Base-by-base conservation (phyloP, 1,284 basidiomycete genomes). In the Fomitopsis pinicola region DNA sequence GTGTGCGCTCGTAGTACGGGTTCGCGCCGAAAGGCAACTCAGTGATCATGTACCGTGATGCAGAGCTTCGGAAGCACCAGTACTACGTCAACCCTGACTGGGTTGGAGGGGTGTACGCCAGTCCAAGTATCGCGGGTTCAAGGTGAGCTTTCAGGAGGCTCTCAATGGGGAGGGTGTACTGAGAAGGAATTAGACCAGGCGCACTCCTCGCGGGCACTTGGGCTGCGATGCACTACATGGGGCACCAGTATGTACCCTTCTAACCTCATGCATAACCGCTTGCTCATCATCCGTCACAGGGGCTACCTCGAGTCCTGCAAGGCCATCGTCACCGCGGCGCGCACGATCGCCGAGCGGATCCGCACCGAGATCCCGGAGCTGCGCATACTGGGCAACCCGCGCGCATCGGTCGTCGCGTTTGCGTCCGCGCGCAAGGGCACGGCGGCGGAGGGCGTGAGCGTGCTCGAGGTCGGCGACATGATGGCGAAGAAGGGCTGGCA, bases 191-290 rank as follows among this genome's bases (percentile, higher is more conserved):
- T 17, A 92, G 96, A 50, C 94, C 96, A 0, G 97, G 97, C 9
- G 88, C 94, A 0, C 78, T 98, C 61, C 92, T 99, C 63, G 97
- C 97, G 12, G 97, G 94, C 48, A 90, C 95, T 17, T 99, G 96
- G 95, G 95, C 97, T 3, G 94, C 94, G 1, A 88, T 98, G 88
- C 91, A 97, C 71, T 87, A 92, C 72, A 89, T 97, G 78, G 97
- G 97, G 33, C 81, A 88, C 62, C 83, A 91, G 86, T 94, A 72
- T 64, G 87, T 70, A 1, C 5, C 8, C 46, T 26, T 12, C 38
- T 33, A 3, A 6, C 3, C 50, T 35, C 9, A 53, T n/a, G 28
- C 57, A 58, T 54, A 59, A 48, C 59, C n/a, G n/a, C 36, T 48
- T 8, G 45, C 44, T 10, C 42, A 14, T 19, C 10, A 9, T 4